These are phyloP conservation scores for Rutstroemia sydowiana DNA, from an alignment of 2,329 filamentous ascomycete species.

Conservation along the genomic window DNA sequence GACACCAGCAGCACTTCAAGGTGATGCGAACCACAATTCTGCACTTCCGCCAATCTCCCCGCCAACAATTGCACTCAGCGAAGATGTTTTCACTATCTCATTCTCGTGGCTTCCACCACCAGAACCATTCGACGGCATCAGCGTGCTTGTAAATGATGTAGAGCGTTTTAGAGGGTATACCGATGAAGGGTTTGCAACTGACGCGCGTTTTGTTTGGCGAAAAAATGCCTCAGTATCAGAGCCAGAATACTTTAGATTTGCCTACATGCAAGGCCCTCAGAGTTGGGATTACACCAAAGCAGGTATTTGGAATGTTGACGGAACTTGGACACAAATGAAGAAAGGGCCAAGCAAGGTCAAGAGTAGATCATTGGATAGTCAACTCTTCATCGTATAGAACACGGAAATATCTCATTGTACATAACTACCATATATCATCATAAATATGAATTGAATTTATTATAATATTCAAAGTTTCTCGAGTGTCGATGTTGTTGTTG, in stretches of 20 bases:
- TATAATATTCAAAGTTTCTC: background rate
- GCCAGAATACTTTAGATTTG: slow-evolving; percentile 74
- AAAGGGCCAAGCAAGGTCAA: slow-evolving; percentile 27
- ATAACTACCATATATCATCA: background rate
- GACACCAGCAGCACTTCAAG: slow-evolving; percentile 65
- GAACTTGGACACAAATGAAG: slow-evolving; percentile 58
- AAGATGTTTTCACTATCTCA: slow-evolving; percentile 39
- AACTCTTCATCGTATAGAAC: slow-evolving; percentile 12
- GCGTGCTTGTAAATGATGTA: slow-evolving; percentile 77
- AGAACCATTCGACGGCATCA: slow-evolving; percentile 63
- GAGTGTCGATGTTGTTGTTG: background rate
- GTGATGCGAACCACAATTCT: slow-evolving; percentile 57
- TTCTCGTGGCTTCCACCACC: slow-evolving; percentile 34
- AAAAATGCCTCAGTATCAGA: slow-evolving; percentile 38
- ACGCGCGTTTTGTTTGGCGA: slow-evolving; percentile 51
- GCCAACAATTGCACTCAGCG: slow-evolving; percentile 40
- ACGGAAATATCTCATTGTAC: background rate
- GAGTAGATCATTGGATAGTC: slow-evolving; percentile 18
- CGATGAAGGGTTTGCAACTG: slow-evolving; percentile 38
- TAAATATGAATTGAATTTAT: background rate
- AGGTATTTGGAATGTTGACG: slow-evolving; percentile 58
- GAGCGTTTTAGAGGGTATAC: slow-evolving; percentile 72
- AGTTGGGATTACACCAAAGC: slow-evolving; percentile 70
- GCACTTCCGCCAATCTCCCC: slow-evolving; percentile 47
- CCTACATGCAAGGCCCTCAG: slow-evolving; percentile 57